phyloP scores from a whole-genome alignment of 2,329 filamentous ascomycete species.

The Neocatenulostroma microsporum region DNA sequence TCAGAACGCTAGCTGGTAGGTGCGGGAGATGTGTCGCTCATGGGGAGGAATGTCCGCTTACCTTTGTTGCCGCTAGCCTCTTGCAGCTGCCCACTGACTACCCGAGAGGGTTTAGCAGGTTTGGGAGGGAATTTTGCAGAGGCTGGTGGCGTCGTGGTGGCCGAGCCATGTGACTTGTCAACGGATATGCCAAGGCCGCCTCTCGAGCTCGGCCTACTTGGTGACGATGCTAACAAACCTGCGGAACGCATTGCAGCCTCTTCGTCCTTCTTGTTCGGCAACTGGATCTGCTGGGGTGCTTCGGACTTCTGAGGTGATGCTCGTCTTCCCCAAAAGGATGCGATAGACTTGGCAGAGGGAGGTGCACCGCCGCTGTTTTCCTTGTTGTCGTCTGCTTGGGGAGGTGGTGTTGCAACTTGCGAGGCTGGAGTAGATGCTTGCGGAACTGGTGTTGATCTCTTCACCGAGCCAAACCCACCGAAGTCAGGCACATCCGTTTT shows the following conservation, averaged over 20 bases:
- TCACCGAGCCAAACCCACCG: constrained; percentile 18
- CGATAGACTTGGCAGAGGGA: constrained; percentile 39
- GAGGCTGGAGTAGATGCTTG: no score
- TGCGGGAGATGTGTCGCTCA: neutral
- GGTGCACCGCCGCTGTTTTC: constrained; percentile 24
- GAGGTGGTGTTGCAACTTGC: constrained; percentile 4
- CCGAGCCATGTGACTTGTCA: constrained; percentile 12
- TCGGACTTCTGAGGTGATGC: constrained; percentile 18
- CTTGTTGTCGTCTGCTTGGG: constrained; percentile 24
- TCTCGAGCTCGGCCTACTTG: constrained; percentile 18
- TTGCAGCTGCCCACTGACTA: constrained; percentile 30
- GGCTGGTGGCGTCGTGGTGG: constrained; percentile 28
- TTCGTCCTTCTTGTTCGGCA: constrained; percentile 46
- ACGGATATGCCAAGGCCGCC: constrained; percentile 23
- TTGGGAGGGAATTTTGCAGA: constrained; percentile 31
- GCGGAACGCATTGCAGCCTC: constrained; percentile 43
- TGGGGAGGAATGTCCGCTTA: constrained; percentile 19
- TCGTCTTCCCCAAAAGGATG: constrained; percentile 36
- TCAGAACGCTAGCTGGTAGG: constrained; percentile 7
- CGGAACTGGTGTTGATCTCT: no score
- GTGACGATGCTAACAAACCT: constrained; percentile 32
- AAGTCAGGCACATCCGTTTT: constrained; percentile 14
- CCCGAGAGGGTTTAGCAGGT: constrained; percentile 33
- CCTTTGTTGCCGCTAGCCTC: constrained; percentile 29
- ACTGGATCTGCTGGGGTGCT: constrained; percentile 31